A percentile compares a stretch with the other conserved stretches of the same genome.
phyloP scores from a whole-genome alignment of 176 grass and related monocot genomes.

The Carex parvula region DNA sequence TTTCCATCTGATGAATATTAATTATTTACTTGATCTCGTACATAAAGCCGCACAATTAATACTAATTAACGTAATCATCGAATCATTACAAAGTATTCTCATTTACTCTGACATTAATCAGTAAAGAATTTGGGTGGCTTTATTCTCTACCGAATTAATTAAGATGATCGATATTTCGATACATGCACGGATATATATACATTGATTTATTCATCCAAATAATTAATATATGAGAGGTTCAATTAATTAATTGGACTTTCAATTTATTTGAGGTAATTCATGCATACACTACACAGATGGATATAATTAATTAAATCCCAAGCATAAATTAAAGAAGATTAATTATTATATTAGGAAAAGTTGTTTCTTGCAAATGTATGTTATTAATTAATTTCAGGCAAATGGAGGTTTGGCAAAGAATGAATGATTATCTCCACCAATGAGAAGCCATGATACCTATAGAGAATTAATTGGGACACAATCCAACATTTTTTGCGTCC shows the following conservation, averaged over 20 bases:
- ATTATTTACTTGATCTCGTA: conserved; percentile 4
- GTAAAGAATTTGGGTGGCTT: background rate
- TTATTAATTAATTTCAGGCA: background rate
- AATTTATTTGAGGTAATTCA: background rate
- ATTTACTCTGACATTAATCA: background rate
- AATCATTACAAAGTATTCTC: background rate
- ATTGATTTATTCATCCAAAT: background rate
- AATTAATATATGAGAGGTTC: background rate
- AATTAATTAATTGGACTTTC: too few relatives aligned
- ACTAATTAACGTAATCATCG: background rate
- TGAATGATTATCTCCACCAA: conserved; percentile 7
- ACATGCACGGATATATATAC: background rate
- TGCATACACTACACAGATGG: background rate
- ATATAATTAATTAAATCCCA: background rate
- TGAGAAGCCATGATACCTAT: background rate
- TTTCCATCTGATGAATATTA: background rate
- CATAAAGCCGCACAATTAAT: background rate
- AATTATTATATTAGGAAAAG: background rate
- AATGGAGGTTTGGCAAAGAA: conserved; percentile 9
- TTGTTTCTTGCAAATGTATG: background rate
- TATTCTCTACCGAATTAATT: background rate
- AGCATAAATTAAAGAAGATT: background rate
- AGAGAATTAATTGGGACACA: background rate
- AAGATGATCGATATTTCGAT: background rate
- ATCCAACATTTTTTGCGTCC: background rate